phyloP scores from a whole-genome alignment of 148 eudicot genomes.

The Suaeda aralocaspica region DNA sequence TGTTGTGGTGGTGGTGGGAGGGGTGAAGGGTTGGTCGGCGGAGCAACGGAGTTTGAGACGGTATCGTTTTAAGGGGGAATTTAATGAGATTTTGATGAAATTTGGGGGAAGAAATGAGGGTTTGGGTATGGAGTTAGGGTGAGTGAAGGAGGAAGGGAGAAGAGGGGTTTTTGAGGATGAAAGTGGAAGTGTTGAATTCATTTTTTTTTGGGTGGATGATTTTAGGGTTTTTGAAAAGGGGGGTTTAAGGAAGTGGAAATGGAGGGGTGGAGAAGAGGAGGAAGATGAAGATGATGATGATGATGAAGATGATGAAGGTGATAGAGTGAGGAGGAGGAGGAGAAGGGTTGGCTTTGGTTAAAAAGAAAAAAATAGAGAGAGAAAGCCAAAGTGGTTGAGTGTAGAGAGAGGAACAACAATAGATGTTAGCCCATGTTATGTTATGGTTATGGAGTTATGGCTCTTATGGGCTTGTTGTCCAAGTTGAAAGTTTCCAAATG shows the following conservation, averaged over 20 bases:
- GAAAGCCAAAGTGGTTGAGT: no score
- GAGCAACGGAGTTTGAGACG: constrained; percentile 30
- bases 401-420: no score
- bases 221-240: not conserved
- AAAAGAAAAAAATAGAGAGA: no score
- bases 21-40: not conserved
- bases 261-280: constrained; percentile 9
- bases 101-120: constrained; percentile 6
- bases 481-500: not conserved
- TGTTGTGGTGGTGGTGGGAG: not conserved
- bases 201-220: no score
- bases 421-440: not conserved
- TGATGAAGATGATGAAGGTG: constrained; percentile 1
- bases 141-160: constrained; percentile 27
- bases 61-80: not conserved
- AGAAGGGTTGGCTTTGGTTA: not conserved
- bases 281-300: constrained; percentile 9
- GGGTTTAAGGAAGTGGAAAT: not conserved
- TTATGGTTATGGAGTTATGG: no score
- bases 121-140: not conserved
- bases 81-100: not conserved
- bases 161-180: constrained; percentile 32
- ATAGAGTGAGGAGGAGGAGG: not conserved
- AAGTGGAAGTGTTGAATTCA: constrained; percentile 17
- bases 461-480: not conserved